phyloP scores from a whole-genome alignment of 192 early-diverging fungal species.

The Backusella tarrabulga region DNA sequence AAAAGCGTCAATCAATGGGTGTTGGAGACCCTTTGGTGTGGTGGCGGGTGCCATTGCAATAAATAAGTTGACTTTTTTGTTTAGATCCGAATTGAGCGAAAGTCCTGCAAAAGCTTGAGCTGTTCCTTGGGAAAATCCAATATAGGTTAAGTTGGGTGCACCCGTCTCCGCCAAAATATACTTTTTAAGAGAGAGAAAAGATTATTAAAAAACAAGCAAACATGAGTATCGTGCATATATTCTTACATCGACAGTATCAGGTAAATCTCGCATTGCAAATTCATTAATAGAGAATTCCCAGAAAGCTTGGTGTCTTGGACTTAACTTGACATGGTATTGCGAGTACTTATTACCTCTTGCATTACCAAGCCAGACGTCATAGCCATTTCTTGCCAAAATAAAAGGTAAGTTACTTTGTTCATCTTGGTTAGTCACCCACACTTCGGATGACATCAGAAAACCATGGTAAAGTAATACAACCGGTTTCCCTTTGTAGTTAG shows the following conservation, averaged over 20 bases:
- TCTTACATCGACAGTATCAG: constrained; percentile 77
- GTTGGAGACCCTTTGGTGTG: constrained; percentile 80
- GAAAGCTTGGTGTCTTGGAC: constrained; percentile 66
- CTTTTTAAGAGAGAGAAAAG: not conserved
- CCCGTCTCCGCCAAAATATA: constrained; percentile 89
- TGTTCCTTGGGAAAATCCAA: constrained; percentile 97
- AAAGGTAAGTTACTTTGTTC: constrained; percentile 76
- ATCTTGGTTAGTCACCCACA: constrained; percentile 86
- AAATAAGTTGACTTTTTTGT: constrained; percentile 85
- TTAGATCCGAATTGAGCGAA: constrained; percentile 75
- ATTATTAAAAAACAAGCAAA: constrained; percentile 10
- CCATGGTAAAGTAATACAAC: constrained; percentile 95
- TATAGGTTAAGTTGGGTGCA: constrained; percentile 76
- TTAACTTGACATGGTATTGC: constrained; percentile 73
- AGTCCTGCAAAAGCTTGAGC: constrained; percentile 88
- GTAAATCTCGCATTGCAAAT: constrained; percentile 84
- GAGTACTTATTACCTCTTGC: constrained; percentile 93
- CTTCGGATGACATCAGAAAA: constrained; percentile 91
- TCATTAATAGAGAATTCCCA: constrained; percentile 98
- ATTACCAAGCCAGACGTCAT: constrained; percentile 97
- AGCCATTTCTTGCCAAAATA: constrained; percentile 83
- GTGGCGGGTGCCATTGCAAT: constrained; percentile 90
- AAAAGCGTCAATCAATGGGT: constrained; percentile 78
- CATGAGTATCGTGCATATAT: not conserved
- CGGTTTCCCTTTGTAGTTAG: constrained; percentile 50